Evolutionary conservation across 2,329 filamentous ascomycete species (phyloP).

Genomic region (Ophiostoma himal-ulmi): DNA sequence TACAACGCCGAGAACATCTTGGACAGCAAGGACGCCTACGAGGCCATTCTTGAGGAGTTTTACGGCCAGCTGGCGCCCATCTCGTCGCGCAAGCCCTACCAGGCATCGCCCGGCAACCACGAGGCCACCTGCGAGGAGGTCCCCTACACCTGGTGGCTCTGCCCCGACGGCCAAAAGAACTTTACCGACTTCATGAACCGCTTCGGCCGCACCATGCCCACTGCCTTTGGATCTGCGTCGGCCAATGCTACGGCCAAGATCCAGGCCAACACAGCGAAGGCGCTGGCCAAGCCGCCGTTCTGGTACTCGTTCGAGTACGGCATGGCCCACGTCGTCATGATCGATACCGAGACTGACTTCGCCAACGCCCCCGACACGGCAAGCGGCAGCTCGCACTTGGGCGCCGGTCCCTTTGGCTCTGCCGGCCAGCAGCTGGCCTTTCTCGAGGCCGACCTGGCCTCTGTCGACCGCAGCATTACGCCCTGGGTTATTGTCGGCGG

Average conservation of each 20-base stretch:
- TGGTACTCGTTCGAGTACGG: slow-evolving; percentile 59
- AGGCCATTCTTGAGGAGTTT: slow-evolving; percentile 94
- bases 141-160: slow-evolving; percentile 35
- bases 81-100: slow-evolving; percentile 49
- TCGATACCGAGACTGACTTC: slow-evolving; percentile 55
- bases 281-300: slow-evolving; percentile 47
- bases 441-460: slow-evolving; percentile 49
- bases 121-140: slow-evolving; percentile 50
- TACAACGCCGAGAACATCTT: slow-evolving; percentile 42
- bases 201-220: slow-evolving; percentile 49
- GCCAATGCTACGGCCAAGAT: slow-evolving; percentile 37
- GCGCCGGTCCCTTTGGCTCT: slow-evolving; percentile 46
- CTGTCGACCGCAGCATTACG: slow-evolving; percentile 50
- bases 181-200: slow-evolving; percentile 56
- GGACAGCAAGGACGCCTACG: slow-evolving; percentile 92
- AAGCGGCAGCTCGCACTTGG: slow-evolving; percentile 34
- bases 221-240: slow-evolving; percentile 46
- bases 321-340: slow-evolving; percentile 49
- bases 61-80: slow-evolving; percentile 52
- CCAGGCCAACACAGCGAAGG: slow-evolving; percentile 41
- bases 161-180: slow-evolving; percentile 51
- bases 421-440: slow-evolving; percentile 48
- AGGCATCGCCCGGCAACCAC: slow-evolving; percentile 54
- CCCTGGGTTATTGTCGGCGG: slow-evolving; percentile 46
- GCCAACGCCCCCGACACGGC: slow-evolving; percentile 40